A percentile compares a stretch with the other conserved stretches of the same genome.
These are phyloP conservation scores for Cystofilobasidium capitatum DNA, from an alignment of 768 basidiomycete genomes.

Conservation along the genomic window DNA sequence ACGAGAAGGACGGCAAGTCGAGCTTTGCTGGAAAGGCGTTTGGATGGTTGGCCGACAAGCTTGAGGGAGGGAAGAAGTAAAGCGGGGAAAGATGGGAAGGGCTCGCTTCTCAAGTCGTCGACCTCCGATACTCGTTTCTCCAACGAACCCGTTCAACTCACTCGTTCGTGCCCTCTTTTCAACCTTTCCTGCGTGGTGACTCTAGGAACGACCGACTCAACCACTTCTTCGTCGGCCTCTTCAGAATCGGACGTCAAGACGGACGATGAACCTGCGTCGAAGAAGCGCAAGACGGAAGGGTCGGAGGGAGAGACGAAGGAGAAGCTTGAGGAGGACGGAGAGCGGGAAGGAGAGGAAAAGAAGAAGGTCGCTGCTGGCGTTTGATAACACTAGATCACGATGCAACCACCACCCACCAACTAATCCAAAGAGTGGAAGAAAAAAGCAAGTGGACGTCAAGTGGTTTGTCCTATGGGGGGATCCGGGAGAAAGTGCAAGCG, in stretches of 20 bases:
- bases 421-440: no score
- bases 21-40: conserved; percentile 15
- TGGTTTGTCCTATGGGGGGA: no score
- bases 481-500: no score
- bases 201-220: conserved; percentile 2
- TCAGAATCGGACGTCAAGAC: neutral
- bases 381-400: no score
- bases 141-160: conserved; percentile 10
- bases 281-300: no score
- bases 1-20: neutral
- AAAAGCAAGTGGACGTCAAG: no score
- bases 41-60: conserved; percentile 21
- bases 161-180: neutral
- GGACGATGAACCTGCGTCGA: no score
- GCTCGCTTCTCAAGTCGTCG: neutral
- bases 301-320: no score
- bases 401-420: no score
- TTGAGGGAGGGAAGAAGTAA: conserved; percentile 20
- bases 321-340: no score
- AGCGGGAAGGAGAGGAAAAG: no score
- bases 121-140: neutral
- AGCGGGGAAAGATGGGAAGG: neutral
- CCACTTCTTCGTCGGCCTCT: neutral
- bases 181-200: neutral
- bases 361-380: no score